Base-by-base conservation (phyloP, 2,329 filamentous ascomycete genomes). In the Dothiorella sarmentorum region DNA sequence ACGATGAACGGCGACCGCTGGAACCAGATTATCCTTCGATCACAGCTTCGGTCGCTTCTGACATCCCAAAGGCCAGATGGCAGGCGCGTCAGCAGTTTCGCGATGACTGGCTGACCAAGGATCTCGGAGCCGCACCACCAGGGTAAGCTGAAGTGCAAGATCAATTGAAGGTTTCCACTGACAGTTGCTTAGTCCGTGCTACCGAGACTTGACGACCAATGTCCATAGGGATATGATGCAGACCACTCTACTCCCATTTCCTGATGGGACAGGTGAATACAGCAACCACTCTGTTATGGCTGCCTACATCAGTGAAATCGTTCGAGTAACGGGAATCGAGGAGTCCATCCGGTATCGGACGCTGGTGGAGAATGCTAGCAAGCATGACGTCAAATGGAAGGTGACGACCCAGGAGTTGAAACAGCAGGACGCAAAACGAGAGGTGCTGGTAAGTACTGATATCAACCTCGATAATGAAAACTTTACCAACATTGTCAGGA, bases 291-390 rank as follows among this genome's bases (percentile, higher is more conserved):
- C 71, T 15, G 75, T 80, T 0, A 71, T 89, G 7, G 79, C 80
- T 31, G 72, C 79, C 2, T 89, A 89, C 64, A 80, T 89, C 4
- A 81, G 85, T 60, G 76, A 80, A n/a, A 80, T 85, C 0, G 80
- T 85, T 0, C 62, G 63, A 0, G 70, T 76, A 1, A 76, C 79
- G 1, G 80, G 79, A 0, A 79, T 87, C 0, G 69, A 82, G 2
- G 68, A 74, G 0, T 65, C 76, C 7, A 84, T 83, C 0, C 65
- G 72, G 0, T 87, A 83, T 63, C 74, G 85, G 43, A 87, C 85
- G 0, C 74, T 82, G n/a, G 86, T 89, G 0, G 80, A 81, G 61
- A 70, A 73, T 3, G 64, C 81, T 0, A 61, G 64, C 1, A 88
- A 87, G 65, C 66, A 69, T 0, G 71, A 68, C 0, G 68, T 62